Percentiles rank a stretch among this genome's conserved stretches.
These are phyloP conservation scores for Cladosporium sp. DNA, from an alignment of 2,329 filamentous ascomycete genomes.

Conservation along the genomic window DNA sequence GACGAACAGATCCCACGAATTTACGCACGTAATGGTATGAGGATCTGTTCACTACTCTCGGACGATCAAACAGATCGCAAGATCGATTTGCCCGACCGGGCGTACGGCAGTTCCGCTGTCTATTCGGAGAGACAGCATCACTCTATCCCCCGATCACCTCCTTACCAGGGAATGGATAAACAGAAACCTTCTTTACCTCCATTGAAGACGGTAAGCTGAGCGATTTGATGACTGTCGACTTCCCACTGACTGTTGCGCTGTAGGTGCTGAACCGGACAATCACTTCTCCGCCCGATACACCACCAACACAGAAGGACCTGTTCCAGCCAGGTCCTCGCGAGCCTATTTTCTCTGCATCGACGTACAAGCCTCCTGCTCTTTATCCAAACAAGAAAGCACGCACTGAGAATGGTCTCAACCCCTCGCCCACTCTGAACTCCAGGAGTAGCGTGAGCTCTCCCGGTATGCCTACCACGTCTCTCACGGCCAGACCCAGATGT, in stretches of 20 bases:
- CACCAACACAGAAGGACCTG: constrained; percentile 20
- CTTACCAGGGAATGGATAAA: constrained; percentile 24
- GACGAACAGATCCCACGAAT: constrained; percentile 18
- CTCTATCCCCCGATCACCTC: constrained; percentile 26
- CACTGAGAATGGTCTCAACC: constrained; percentile 17
- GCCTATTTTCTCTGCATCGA: constrained; percentile 27
- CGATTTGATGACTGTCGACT: constrained; percentile 16
- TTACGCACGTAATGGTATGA: constrained; percentile 10
- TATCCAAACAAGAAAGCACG: constrained; percentile 34
- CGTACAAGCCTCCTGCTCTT: constrained; percentile 31
- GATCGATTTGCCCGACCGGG: not conserved
- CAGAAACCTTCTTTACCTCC: constrained; percentile 31
- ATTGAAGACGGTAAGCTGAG: constrained; percentile 30
- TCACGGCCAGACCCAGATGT: not conserved
- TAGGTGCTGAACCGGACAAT: constrained; percentile 8
- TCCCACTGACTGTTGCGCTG: not conserved
- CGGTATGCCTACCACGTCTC: not conserved
- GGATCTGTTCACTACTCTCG: constrained; percentile 7
- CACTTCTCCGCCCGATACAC: constrained; percentile 21
- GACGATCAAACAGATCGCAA: not conserved
- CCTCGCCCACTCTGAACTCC: not conserved
- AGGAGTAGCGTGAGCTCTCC: constrained; percentile 8
- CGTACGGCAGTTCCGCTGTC: not conserved
- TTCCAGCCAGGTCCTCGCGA: constrained; percentile 29
- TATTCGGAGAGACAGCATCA: constrained; percentile 19